A percentile compares a stretch with the other conserved stretches of the same genome.
phyloP scores from a whole-genome alignment of 2,329 filamentous ascomycete genomes.

The Penicillium nordicum region DNA sequence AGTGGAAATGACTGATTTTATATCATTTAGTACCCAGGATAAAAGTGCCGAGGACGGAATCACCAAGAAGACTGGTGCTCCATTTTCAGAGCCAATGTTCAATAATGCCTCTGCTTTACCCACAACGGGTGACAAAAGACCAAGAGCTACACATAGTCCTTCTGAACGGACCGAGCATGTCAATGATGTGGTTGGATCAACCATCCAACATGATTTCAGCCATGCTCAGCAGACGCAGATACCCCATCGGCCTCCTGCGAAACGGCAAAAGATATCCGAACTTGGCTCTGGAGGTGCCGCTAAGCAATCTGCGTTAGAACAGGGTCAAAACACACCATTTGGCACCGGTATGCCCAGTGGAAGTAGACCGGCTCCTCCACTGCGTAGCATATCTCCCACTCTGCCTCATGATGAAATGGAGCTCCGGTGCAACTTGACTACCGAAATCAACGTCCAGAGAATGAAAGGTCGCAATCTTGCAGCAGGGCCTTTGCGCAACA shows the following conservation, averaged over 20 bases:
- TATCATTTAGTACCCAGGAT: background rate
- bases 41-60: background rate
- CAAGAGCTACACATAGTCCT: too few relatives aligned
- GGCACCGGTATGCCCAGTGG: background rate
- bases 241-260: background rate
- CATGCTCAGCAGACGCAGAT: background rate
- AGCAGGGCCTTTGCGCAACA: background rate
- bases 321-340: background rate
- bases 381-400: background rate
- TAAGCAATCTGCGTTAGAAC: background rate
- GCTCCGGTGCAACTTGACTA: constrained; percentile 1
- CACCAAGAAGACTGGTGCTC: background rate
- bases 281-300: background rate
- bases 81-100: background rate
- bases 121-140: background rate
- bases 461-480: background rate
- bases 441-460: constrained; percentile 2
- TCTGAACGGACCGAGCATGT: background rate
- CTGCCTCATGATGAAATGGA: background rate
- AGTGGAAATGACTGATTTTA: background rate
- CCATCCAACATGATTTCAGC: background rate
- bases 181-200: background rate
- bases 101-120: background rate
- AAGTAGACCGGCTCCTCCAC: background rate
- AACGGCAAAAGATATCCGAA: background rate